Percentiles rank a stretch among this genome's conserved stretches.
Conservation (phyloP, 345 rosid species). For the Punica granatum region DNA sequence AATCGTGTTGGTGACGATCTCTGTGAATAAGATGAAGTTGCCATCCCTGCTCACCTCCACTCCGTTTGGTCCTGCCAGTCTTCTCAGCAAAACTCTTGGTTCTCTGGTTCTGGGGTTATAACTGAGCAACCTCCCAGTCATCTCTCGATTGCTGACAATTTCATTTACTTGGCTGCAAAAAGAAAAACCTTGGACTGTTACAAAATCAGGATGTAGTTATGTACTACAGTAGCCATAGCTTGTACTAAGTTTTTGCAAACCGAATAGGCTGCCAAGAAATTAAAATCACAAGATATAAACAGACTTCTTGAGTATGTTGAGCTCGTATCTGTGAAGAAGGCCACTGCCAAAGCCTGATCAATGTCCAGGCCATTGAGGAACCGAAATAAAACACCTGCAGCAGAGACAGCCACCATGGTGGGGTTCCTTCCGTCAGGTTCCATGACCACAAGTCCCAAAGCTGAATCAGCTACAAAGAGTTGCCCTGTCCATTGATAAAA, state of each 20-base stretch:
- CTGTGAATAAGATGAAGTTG: neutral
- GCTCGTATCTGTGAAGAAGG: conserved; percentile 13
- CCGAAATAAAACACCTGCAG: conserved; percentile 9
- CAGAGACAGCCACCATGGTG: conserved; percentile 1
- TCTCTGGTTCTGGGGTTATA: conserved; percentile 11
- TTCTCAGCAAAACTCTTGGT: conserved; percentile 4
- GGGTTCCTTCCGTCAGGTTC: conserved; percentile 9
- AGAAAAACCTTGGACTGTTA: neutral
- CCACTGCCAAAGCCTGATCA: neutral
- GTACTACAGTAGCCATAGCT: too few species aligned
- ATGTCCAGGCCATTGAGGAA: conserved; percentile 12
- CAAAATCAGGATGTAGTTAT: neutral
- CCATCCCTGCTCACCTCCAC: conserved; percentile 11
- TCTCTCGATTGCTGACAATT: neutral
- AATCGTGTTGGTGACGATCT: neutral
- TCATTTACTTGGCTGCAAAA: neutral
- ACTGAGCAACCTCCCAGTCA: conserved; percentile 15
- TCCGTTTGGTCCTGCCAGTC: conserved; percentile 6
- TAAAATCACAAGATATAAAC: neutral
- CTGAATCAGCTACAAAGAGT: conserved; percentile 15
- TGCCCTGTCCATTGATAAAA: neutral
- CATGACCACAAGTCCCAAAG: conserved; percentile 10
- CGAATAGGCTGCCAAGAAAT: too few species aligned
- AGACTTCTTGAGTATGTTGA: neutral
- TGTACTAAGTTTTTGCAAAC: too few species aligned